These are phyloP conservation scores for Novymonas esmeraldas DNA, from an alignment of 208 protist species.

Conservation along the genomic window DNA sequence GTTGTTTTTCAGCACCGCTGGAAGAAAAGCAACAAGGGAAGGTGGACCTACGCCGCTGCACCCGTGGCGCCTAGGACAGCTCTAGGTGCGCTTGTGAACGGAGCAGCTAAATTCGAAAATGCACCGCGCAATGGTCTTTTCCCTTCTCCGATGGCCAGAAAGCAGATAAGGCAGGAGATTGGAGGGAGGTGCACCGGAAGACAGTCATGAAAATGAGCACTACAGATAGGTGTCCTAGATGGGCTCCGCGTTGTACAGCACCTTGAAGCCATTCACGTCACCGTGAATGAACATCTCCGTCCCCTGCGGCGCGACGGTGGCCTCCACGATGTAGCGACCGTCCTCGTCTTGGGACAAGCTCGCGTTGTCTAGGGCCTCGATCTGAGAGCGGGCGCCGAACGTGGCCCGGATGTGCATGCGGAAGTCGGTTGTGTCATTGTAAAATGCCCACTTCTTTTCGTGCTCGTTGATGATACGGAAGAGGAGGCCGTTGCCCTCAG, in stretches of 20 bases:
- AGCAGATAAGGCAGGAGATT: too few relatives aligned
- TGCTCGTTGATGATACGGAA: slow-evolving; percentile 80
- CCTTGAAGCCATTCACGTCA: slow-evolving; percentile 72
- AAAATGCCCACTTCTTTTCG: slow-evolving; percentile 80
- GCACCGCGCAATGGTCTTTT: neutral
- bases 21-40: neutral
- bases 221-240: slow-evolving; percentile 21
- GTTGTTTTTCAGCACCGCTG: neutral
- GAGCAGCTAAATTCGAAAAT: neutral
- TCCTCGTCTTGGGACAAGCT: slow-evolving; percentile 38
- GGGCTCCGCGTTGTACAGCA: slow-evolving; percentile 58
- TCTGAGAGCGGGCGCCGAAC: slow-evolving; percentile 59
- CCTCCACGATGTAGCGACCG: slow-evolving; percentile 46
- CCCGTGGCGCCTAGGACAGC: neutral
- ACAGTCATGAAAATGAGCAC: slow-evolving; percentile 14
- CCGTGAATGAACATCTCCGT: slow-evolving; percentile 81
- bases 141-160: neutral
- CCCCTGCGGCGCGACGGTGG: slow-evolving; percentile 47
- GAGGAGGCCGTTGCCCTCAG: slow-evolving; percentile 63
- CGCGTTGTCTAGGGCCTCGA: slow-evolving; percentile 51
- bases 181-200: neutral
- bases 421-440: slow-evolving; percentile 76
- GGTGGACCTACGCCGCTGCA: neutral
- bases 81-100: neutral
- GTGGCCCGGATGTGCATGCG: slow-evolving; percentile 55